Conservation (phyloP, 495 filamentous ascomycete genomes). For the Podospora pseudoanserina region DNA sequence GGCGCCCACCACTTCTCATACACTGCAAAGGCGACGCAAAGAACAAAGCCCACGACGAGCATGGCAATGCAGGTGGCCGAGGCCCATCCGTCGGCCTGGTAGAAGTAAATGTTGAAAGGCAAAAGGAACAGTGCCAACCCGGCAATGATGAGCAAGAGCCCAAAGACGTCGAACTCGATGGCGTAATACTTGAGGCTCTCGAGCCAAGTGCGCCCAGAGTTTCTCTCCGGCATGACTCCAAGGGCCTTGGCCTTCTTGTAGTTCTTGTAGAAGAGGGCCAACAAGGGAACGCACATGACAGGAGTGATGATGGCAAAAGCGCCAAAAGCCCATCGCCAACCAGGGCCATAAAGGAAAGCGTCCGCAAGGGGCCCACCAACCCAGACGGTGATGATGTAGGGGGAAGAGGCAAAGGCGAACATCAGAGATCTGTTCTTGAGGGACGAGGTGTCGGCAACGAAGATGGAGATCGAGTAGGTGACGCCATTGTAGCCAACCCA, state of each 20-base stretch:
- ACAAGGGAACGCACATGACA: slow-evolving; percentile 52
- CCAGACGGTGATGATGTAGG: slow-evolving; percentile 63
- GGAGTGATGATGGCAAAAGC: slow-evolving; percentile 58
- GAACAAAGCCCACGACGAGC: slow-evolving; percentile 50
- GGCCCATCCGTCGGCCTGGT: slow-evolving; percentile 50
- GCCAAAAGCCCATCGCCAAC: slow-evolving; percentile 64
- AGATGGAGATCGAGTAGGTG: slow-evolving; percentile 55
- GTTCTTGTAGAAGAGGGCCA: slow-evolving; percentile 54
- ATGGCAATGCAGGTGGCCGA: slow-evolving; percentile 50
- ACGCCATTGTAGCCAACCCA: slow-evolving; percentile 55
- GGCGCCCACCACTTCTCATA: slow-evolving; percentile 58
- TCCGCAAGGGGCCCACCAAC: slow-evolving; percentile 46
- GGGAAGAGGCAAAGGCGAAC: slow-evolving; percentile 59
- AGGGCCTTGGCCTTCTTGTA: slow-evolving; percentile 54
- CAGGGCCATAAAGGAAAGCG: slow-evolving; percentile 41
- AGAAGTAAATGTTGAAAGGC: slow-evolving; percentile 49
- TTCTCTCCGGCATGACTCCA: slow-evolving; percentile 46
- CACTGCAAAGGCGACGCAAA: slow-evolving; percentile 43
- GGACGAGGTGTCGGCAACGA: slow-evolving; percentile 64
- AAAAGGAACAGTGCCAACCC: slow-evolving; percentile 45
- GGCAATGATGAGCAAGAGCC: slow-evolving; percentile 42
- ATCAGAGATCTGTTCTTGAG: slow-evolving; percentile 61
- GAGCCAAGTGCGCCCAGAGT: slow-evolving; percentile 45
- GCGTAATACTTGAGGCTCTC: slow-evolving; percentile 53
- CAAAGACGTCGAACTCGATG: slow-evolving; percentile 52